Base-by-base conservation (phyloP, 1,284 basidiomycete genomes). In the Boletellus dicymbophilus region DNA sequence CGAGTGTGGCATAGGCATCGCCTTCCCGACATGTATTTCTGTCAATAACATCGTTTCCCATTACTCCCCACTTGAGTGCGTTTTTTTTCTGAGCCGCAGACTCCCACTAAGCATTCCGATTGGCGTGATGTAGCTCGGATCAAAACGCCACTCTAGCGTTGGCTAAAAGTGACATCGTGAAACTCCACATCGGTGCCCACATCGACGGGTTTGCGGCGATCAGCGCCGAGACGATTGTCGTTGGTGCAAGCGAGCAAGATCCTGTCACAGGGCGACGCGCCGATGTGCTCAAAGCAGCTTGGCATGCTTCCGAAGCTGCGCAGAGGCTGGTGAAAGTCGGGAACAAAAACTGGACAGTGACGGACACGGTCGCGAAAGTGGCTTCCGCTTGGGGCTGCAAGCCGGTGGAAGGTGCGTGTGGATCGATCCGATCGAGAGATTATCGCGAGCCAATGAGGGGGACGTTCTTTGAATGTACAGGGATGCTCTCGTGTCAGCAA, bases 291-390 rank as follows among this genome's bases (percentile, higher is more conserved):
- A 89, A 91, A 71, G 97, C 97, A 18, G 96, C 96, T 27, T 95
- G 90, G 81, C 81, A 85, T 56, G 96, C 95, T 16, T 89, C 94
- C 22, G 95, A 99, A 74, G 81, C 88, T 46, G 95, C 93, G 39
- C 86, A 91, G 88, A 82, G 93, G 55, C 78, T 88, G 42, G 75
- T 96, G 63, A 94, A 94, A 71, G 86, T 85, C 43, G 94, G 93
- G 46, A 90, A 88, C 74, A 95, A 93, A 77, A 98, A 98, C 77
- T 97, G 93, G 88, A 82, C 87, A 42, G 88, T 99, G 49, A 96
- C 93, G 42, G 94, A 98, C 48, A 84, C 85, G 47, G 88, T 98
- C 44, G 79, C 79, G 54, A 89, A 88, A 66, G 81, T 87, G 37
- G 80, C 85, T 22, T 74, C 82, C 18, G 79, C 84, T 44, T 95